A percentile compares a stretch with the other conserved stretches of the same genome.
phyloP scores from a whole-genome alignment of 1,284 basidiomycete genomes.

The Bondarzewia mesenterica region DNA sequence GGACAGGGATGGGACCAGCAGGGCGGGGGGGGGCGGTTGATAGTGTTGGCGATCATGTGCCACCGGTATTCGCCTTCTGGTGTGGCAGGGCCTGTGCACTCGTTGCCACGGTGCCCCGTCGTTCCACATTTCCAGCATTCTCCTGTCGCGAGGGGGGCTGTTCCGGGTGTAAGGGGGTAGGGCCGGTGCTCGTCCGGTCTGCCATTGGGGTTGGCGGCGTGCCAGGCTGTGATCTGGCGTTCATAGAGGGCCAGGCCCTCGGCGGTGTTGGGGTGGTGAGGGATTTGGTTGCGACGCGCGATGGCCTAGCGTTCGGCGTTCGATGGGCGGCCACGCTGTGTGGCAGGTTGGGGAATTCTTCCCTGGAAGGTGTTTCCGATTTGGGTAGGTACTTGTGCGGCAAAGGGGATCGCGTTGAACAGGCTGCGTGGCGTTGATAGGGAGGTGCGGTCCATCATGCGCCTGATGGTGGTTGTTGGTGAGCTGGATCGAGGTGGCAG shows the following conservation, averaged over 20 bases:
- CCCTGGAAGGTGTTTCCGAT: not conserved
- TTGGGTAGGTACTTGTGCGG: not conserved
- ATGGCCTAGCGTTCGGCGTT: not conserved
- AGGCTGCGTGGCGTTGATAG: not conserved
- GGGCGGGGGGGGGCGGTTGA: not conserved
- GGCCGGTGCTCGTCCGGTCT: not conserved
- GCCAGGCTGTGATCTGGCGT: not conserved
- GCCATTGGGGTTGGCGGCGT: not conserved
- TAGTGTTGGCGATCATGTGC: not conserved
- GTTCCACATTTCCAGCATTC: not conserved
- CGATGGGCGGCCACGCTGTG: not conserved
- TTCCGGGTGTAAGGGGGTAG: not conserved
- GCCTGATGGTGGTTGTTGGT: not conserved
- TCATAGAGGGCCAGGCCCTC: not conserved
- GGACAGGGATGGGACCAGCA: not conserved
- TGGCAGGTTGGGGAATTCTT: not conserved
- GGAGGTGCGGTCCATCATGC: not conserved
- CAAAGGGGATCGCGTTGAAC: not conserved
- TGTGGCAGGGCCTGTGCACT: not conserved
- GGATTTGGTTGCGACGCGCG: not conserved
- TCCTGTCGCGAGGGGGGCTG: not conserved
- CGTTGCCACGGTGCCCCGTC: not conserved
- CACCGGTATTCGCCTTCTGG: not conserved
- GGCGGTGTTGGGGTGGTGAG: not conserved
- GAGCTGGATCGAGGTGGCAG: not conserved